A percentile compares a stretch with the other conserved stretches of the same genome.
phyloP scores from a whole-genome alignment of 164 flowering plant genomes.

The grape (Vitis vinifera) region DNA sequence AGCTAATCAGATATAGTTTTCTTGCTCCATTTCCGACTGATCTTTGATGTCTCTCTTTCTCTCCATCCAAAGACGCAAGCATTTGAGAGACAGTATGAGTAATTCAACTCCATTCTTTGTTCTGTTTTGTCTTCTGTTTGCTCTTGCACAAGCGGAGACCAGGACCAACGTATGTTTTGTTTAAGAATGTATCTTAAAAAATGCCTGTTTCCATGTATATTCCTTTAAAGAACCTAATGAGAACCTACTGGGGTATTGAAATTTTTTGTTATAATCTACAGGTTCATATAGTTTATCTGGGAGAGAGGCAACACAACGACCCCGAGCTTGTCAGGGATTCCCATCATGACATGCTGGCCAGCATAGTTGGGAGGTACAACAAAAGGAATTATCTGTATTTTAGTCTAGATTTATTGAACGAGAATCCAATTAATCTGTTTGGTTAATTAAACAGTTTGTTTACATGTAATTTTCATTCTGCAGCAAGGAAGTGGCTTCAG shows the following conservation, averaged over 20 bases:
- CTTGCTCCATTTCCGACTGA: no score
- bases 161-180: constrained; percentile 8
- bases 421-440: not conserved
- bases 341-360: constrained; percentile 41
- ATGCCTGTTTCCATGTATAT: no score
- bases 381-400: not conserved
- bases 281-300: constrained; percentile 49
- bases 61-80: not conserved
- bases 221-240: not conserved
- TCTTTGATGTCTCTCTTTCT: no score
- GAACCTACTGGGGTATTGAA: not conserved
- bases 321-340: constrained; percentile 17
- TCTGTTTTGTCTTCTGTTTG: not conserved
- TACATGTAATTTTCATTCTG: not conserved
- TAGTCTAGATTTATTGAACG: not conserved
- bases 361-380: constrained; percentile 38
- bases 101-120: not conserved
- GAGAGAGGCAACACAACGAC: constrained; percentile 38
- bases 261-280: constrained; percentile 11
- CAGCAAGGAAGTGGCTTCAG: constrained; percentile 41
- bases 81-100: not conserved
- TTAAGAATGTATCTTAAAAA: no score
- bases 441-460: not conserved
- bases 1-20: no score
- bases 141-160: constrained; percentile 9